Base-by-base conservation (phyloP, 345 rosid genomes). In the Arabidopsis suecica region DNA sequence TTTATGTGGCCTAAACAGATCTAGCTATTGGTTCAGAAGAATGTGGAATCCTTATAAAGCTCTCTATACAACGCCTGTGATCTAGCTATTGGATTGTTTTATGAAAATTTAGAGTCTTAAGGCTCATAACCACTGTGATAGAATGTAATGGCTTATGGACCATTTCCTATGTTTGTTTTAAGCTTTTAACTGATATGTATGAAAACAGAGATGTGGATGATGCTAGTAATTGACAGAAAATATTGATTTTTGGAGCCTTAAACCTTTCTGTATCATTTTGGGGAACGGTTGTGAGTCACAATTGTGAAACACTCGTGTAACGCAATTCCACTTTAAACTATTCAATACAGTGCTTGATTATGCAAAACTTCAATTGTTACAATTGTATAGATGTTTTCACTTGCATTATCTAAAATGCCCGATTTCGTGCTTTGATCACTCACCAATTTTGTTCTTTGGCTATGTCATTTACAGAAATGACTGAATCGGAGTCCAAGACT, bases 381-480 rank as follows among this genome's bases (percentile, higher is more conserved):
- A 36, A 36, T 48, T 66, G 20, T 51, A n/a, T 30, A 11, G 28
- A 23, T 25, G 9, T 16, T 61, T 65, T 65, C 20, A 18, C 45
- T 49, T 7, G 7, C 6, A 28, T 30, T 69, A 10, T 33, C n/a
- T 42, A 34, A 22, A 22, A 4, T 13, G 14, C 25, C 2, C n/a
- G 18, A 14, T 59, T 58, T 59, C n/a, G n/a, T 68, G 59, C 9
- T 36, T 50, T 50, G 28, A 64, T 45, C 40, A 20, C 22, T 20
- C 22, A 20, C 14, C 34, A 11, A n/a, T 28, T 62, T 74, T 34
- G 47, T 23, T 74, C 3, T 54, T 34, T 38, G 37, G 60, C 8
- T 44, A 47, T 61, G 47, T 42, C 5, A 49, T 64, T 49, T 30
- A 56, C 64, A 78, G 87, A 81, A 70, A 87, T 86, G 90, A 85